phyloP scores from a whole-genome alignment of 768 basidiomycete genomes.

The Amanita rubescens region DNA sequence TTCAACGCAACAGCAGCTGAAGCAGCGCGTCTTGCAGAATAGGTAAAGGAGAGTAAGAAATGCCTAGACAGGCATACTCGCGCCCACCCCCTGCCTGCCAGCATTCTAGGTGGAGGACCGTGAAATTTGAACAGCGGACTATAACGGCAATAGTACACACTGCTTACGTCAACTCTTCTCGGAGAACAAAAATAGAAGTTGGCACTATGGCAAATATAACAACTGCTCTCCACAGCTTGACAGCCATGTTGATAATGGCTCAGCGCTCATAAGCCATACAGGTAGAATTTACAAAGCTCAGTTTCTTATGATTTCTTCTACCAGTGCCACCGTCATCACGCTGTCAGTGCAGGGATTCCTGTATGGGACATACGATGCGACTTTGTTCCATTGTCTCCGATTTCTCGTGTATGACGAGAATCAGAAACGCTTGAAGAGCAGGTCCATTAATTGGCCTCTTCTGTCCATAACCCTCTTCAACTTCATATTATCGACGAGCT shows the following conservation, averaged over 20 bases:
- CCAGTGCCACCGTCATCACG: neutral
- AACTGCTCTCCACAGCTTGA: neutral
- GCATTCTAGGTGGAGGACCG: neutral
- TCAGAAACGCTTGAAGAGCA: neutral
- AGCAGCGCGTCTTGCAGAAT: conserved; percentile 27
- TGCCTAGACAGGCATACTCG: conserved; percentile 9
- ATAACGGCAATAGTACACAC: too few species aligned
- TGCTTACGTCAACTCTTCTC: neutral
- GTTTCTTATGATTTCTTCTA: neutral
- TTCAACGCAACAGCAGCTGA: conserved; percentile 39
- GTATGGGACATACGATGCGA: neutral
- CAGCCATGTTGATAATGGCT: neutral
- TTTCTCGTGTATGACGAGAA: neutral
- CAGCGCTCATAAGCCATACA: neutral
- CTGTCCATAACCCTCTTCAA: neutral
- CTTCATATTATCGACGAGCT: neutral
- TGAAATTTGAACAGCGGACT: neutral
- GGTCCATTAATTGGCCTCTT: neutral
- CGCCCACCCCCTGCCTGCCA: conserved; percentile 14
- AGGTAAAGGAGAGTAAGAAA: neutral
- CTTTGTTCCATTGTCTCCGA: neutral
- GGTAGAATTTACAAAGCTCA: too few species aligned
- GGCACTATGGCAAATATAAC: neutral
- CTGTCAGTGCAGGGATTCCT: neutral
- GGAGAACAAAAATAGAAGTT: neutral